Evolutionary conservation across 2,329 filamentous ascomycete genomes (phyloP).

Genomic region (Capronia epimyces): DNA sequence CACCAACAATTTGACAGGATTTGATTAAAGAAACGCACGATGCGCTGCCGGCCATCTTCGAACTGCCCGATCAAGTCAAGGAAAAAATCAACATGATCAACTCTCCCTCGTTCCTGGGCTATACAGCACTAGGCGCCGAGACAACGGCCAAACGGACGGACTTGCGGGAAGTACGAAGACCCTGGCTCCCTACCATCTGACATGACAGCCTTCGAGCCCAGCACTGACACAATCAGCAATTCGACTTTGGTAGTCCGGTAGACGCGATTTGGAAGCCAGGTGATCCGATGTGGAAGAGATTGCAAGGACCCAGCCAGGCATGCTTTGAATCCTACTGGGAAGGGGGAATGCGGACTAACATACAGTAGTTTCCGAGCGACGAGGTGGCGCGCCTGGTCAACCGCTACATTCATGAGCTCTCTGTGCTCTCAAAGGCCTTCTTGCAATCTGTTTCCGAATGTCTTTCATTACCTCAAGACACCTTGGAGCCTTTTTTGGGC

Average conservation of each 20-base stretch:
- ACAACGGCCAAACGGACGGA: not conserved
- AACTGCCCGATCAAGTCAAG: not conserved
- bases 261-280: not conserved
- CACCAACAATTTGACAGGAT: not conserved
- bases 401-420: not conserved
- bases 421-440: not conserved
- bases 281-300: not conserved
- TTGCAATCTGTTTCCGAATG: not conserved
- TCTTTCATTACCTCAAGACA: conserved; percentile 44
- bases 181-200: not conserved
- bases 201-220: not conserved
- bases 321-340: not conserved
- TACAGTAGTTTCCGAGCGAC: not conserved
- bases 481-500: conserved; percentile 47
- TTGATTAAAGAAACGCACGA: not conserved
- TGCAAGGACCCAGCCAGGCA: not conserved
- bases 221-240: not conserved
- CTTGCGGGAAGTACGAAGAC: not conserved
- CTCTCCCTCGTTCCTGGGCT: not conserved
- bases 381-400: not conserved
- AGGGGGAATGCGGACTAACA: not conserved
- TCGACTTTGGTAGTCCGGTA: not conserved
- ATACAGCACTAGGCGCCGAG: not conserved
- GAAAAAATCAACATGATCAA: not conserved
- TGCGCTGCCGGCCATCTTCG: not conserved